These are phyloP conservation scores for Harringtonia aguacate DNA, from an alignment of 2,329 filamentous ascomycete species.

Conservation along the genomic window DNA sequence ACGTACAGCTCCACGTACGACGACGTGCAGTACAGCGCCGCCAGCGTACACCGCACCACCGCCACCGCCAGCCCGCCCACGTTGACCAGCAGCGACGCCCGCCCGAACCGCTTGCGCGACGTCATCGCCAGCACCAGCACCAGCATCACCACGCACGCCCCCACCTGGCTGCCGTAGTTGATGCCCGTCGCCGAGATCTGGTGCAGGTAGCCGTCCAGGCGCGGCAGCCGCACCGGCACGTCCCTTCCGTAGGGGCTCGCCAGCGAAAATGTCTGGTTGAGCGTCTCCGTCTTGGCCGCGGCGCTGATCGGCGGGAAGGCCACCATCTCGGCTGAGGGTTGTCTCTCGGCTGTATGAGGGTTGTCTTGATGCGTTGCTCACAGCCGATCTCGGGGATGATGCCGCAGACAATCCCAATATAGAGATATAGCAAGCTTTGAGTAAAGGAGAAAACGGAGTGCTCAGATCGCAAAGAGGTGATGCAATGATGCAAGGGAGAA, in stretches of 20 bases:
- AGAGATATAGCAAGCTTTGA: too few relatives aligned
- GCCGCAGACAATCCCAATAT: too few relatives aligned
- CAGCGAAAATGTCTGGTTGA: constrained; percentile 10
- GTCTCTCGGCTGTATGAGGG: too few relatives aligned
- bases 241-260: constrained; percentile 1
- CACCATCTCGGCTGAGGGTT: too few relatives aligned
- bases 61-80: constrained; percentile 47
- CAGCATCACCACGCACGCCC: constrained; percentile 46
- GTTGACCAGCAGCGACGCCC: constrained; percentile 57
- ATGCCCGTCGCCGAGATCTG: constrained; percentile 4
- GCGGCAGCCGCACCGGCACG: constrained; percentile 6
- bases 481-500: too few relatives aligned
- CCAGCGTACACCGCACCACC: constrained; percentile 45
- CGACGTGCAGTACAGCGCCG: constrained; percentile 49
- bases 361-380: too few relatives aligned
- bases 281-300: not conserved
- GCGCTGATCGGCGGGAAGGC: too few relatives aligned
- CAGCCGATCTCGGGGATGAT: too few relatives aligned
- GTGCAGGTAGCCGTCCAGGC: constrained; percentile 4
- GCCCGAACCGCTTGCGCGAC: constrained; percentile 50
- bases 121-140: constrained; percentile 58
- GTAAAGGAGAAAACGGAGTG: too few relatives aligned
- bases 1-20: constrained; percentile 52
- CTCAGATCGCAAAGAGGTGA: too few relatives aligned
- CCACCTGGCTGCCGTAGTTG: constrained; percentile 14